Evolutionary conservation across 495 filamentous ascomycete genomes (phyloP), one percentile per base, ranked within the genome.

Genomic region (Alectoria sarmentosa): DNA sequence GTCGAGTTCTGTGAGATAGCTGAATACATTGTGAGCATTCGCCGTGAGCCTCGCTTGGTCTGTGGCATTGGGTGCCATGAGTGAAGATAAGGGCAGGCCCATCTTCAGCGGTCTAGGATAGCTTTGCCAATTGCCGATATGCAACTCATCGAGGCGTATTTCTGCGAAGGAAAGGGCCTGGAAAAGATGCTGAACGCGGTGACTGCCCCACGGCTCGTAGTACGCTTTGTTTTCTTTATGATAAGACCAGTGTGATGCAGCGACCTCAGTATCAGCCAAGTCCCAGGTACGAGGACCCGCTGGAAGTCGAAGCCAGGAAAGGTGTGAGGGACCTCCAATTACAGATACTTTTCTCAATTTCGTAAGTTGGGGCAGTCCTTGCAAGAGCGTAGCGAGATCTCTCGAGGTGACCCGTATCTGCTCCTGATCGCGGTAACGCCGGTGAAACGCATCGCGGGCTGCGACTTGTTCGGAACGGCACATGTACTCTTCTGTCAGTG

Each of bases 201-300:
- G 49, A 54, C 49, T 7, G 14, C 19, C 49, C 49, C 26, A 54
- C 4, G 49, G 28, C 5, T 54, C 49, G 49, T 54, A 54, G 28
- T 30, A 54, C 14, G 49, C 11, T 19, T 54, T 30, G 1, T 32
- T 54, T 32, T 54, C 14, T 17, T 30, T 30, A 5, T 54, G 49
- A 54, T 54, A 54, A 32, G 49, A 54, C 49, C 49, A 54, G 13
- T 54, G 32, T 54, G 49, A 54, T 54, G 49, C 28, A 54, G 23
- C 26, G 4, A 54, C 49, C 28, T 54, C 14, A 17, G 26, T 32
- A 6, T 17, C 49, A 32, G 49, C 28, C 49, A 54, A 28, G 49
- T 54, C 49, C 14, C 5, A 3, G 4, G 49, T 2, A 28, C 17
- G 49, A 54, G 49, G 26, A 32, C 49, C 28, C 4, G 28, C 14